Evolutionary conservation across 768 basidiomycete genomes (phyloP), one percentile per base, ranked within the genome.

Genomic region (Suillus clintonianus): DNA sequence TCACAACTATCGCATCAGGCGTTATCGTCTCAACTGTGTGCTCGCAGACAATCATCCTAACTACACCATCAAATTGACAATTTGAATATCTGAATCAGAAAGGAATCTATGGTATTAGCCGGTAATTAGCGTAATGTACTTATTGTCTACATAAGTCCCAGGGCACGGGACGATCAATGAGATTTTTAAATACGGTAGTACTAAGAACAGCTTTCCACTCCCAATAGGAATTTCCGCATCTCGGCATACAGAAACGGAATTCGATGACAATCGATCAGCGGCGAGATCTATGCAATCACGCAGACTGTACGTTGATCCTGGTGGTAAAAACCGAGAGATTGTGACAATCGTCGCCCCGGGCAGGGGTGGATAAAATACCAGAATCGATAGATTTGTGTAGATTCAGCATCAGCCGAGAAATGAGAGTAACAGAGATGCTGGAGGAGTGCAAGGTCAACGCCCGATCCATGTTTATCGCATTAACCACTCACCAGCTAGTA

Each of bases 351-450:
- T 53, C 19, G 19, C 32, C 19, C 10, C 19, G 30, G 5, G 10
- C 19, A 32, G 51, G 30, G 19, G 37, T 14, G 10, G 65, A 63
- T 30, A 60, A 60, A 24, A 64, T 59, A 7, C 63, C 63, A 2
- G 17, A 17, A 19, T 64, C 63, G 9, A 79, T 80, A n/a, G 72
- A 78, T 71, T 79, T 71, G 66, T 85, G 81, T 6, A 86, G 78
- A 69, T 87, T 86, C 43, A 86, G 79, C 77, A 86, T 83, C 2
- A 87, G 77, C 14, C 84, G 84, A 15, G 83, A 85, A 73, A 85
- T 81, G 80, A 85, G 78, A 2, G 79, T 81, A 7, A 85, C 77
- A 6, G 85, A 83, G 14, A 85, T 74, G 65, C 84, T 85, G 42
- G 9, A 5, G 9, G 11, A n/a, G n/a, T n/a, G 32, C 2, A 34